Evolutionary conservation across 2,329 filamentous ascomycete genomes (phyloP).

Genomic region (Magnaporthiopsis incrustans): DNA sequence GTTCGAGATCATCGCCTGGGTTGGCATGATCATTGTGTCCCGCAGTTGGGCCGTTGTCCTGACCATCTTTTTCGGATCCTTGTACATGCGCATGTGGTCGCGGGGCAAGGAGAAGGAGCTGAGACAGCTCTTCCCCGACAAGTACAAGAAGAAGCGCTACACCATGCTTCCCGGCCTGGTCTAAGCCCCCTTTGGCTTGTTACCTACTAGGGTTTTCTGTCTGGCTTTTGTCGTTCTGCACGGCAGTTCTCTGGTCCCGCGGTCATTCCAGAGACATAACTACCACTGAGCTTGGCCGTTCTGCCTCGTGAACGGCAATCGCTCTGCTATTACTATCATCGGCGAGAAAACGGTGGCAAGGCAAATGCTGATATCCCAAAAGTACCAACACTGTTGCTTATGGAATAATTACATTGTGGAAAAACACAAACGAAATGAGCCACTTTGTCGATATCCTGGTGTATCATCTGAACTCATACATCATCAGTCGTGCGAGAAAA

Average conservation of each 20-base stretch:
- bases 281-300: background rate
- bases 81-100: constrained; percentile 82
- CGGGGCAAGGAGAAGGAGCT: constrained; percentile 88
- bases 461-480: background rate
- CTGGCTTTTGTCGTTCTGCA: background rate
- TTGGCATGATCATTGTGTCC: constrained; percentile 71
- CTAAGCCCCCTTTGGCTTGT: constrained; percentile 28
- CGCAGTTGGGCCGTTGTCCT: constrained; percentile 70
- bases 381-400: background rate
- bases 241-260: background rate
- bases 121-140: constrained; percentile 82
- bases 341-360: background rate
- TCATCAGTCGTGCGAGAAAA: background rate
- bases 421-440: background rate
- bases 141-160: constrained; percentile 91
- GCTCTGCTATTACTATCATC: background rate
- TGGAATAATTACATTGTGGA: background rate
- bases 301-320: background rate
- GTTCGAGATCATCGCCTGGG: constrained; percentile 84
- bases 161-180: constrained; percentile 73
- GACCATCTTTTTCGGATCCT: constrained; percentile 65
- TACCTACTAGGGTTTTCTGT: constrained; percentile 15
- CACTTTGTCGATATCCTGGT: background rate
- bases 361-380: background rate
- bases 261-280: background rate